phyloP scores from a whole-genome alignment of 169 alveolate genomes.

The Theileria parva region DNA sequence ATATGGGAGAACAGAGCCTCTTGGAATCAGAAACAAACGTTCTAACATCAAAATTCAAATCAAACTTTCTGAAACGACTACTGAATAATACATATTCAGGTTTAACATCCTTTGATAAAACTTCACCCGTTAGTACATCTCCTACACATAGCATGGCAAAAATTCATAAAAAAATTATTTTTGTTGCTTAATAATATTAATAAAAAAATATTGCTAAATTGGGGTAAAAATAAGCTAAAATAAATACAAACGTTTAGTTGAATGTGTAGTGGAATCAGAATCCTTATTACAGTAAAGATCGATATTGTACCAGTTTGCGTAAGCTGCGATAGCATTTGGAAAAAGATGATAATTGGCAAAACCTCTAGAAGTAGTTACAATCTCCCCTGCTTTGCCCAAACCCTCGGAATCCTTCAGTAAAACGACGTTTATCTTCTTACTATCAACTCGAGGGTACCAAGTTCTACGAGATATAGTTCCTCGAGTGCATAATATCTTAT shows the following conservation, averaged over 20 bases:
- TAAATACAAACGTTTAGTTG: not conserved
- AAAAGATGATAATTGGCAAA: conserved; percentile 48
- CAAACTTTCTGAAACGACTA: not conserved
- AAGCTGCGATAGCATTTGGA: conserved; percentile 47
- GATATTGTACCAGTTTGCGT: conserved; percentile 55
- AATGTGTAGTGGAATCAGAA: not conserved
- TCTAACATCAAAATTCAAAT: not conserved
- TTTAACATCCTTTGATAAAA: not conserved
- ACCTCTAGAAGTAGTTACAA: conserved; percentile 36
- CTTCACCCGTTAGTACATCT: not conserved
- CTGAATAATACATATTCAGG: conserved; percentile 3
- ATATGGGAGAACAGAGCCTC: conserved; percentile 23
- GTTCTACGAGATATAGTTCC: conserved; percentile 33
- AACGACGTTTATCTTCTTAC: conserved; percentile 37
- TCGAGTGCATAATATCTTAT: conserved; percentile 20
- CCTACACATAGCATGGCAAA: no score
- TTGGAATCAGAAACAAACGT: conserved; percentile 15
- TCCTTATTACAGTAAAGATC: conserved; percentile 31
- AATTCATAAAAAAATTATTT: no score
- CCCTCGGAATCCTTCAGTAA: conserved; percentile 35
- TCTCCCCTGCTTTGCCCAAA: conserved; percentile 44
- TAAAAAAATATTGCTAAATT: no score
- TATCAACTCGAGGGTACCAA: conserved; percentile 40
- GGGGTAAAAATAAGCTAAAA: no score
- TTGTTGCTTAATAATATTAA: no score